Evolutionary conservation across 257 asterid species (phyloP).

Genomic region (Nicotiana paniculata): DNA sequence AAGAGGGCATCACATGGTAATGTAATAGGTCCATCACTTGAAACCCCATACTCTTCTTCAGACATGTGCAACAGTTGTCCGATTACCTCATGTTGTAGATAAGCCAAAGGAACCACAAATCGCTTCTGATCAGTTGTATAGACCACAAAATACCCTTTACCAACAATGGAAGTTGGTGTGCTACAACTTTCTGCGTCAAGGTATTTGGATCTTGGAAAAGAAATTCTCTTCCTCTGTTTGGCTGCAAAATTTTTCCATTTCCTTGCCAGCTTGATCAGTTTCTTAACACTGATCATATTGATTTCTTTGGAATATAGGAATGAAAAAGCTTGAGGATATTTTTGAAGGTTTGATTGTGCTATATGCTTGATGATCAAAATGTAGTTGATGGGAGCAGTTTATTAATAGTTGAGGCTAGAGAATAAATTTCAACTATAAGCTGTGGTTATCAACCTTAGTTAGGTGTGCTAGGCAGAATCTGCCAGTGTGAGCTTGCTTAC

Average conservation of each 20-base stretch:
- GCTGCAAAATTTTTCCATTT: constrained; percentile 7
- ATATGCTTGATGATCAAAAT: not conserved
- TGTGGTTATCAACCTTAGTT: not conserved
- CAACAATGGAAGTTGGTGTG: not conserved
- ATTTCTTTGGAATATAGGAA: not conserved
- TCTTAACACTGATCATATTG: not conserved
- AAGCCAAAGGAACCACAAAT: constrained; percentile 20
- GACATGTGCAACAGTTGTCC: constrained; percentile 28
- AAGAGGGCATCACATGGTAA: constrained; percentile 25
- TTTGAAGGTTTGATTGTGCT: not conserved
- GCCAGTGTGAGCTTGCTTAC: too few relatives aligned
- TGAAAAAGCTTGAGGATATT: not conserved
- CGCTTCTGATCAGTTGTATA: constrained; percentile 25
- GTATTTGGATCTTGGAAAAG: not conserved
- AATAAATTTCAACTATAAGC: not conserved
- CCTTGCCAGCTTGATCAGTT: not conserved
- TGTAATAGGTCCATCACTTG: constrained; percentile 16
- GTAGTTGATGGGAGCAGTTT: not conserved
- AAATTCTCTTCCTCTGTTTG: not conserved
- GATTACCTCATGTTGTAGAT: constrained; percentile 20
- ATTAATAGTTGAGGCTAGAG: not conserved
- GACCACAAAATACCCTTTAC: constrained; percentile 32
- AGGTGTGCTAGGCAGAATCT: not conserved
- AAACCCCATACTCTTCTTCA: constrained; percentile 15
- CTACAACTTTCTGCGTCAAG: not conserved